Evolutionary conservation across 2,329 filamentous ascomycete species (phyloP).

Genomic region (Onygenales sp.): DNA sequence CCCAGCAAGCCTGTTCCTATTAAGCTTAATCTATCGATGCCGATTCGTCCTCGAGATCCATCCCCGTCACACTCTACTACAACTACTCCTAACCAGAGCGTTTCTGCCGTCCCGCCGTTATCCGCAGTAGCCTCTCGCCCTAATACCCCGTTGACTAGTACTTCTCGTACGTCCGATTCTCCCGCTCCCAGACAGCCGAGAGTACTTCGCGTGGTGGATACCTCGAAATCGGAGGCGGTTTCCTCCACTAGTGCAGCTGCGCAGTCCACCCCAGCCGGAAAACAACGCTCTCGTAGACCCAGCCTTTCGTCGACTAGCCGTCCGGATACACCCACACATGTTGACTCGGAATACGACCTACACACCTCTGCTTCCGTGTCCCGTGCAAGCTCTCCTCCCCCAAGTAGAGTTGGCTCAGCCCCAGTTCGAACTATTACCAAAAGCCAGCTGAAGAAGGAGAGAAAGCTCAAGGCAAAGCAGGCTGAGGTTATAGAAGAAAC

Average conservation of each 20-base stretch:
- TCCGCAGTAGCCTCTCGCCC: conserved; percentile 36
- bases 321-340: conserved; percentile 52
- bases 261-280: conserved; percentile 22
- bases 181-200: conserved; percentile 34
- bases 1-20: conserved; percentile 24
- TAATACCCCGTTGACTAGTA: conserved; percentile 35
- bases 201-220: conserved; percentile 49
- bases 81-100: conserved; percentile 15
- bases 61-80: conserved; percentile 13
- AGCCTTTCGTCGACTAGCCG: conserved; percentile 47
- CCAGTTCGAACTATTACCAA: conserved; percentile 52
- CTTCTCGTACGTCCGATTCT: conserved; percentile 30
- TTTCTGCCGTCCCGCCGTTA: conserved; percentile 9
- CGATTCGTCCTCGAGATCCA: conserved; percentile 6
- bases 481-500: conserved; percentile 33
- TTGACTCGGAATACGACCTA: conserved; percentile 49
- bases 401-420: conserved; percentile 47
- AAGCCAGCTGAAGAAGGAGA: conserved; percentile 52
- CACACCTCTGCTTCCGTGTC: conserved; percentile 51
- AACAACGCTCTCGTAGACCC: conserved; percentile 24
- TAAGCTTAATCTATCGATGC: conserved; percentile 23
- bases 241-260: conserved; percentile 12
- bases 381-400: conserved; percentile 48
- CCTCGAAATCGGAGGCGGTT: conserved; percentile 42
- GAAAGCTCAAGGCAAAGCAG: conserved; percentile 40